Base-by-base conservation (phyloP, 768 basidiomycete species). In the Boletus bicolor region DNA sequence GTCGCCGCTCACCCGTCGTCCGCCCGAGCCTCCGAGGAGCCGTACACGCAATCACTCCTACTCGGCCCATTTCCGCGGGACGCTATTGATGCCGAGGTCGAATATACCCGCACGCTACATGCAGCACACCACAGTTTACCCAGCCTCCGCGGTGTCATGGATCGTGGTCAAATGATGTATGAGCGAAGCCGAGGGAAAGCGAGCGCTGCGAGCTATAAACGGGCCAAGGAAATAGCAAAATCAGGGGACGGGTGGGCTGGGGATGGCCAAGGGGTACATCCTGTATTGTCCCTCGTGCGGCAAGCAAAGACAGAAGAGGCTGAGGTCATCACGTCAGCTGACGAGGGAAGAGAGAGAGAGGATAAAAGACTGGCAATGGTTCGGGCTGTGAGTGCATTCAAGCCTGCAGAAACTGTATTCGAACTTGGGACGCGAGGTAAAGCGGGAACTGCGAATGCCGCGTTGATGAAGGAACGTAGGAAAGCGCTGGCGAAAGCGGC, bases 131-230 rank as follows among this genome's bases (percentile, higher is more conserved):
- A 84, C 59, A 79, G 80, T 11, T 79, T 98, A 26, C 75, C 81
- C 10, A 74, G 79, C 42, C 73, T 96, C 30, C 79, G 88, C 21
- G 84, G 85, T 5, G 91, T 98, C 55, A 95, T 96, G 85, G 79
- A 79, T 57, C 85, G 91, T 49, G 95, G 94, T 0, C 93, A 98
- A 60, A 75, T 80, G 2, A 89, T 98, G 91, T 98, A 96, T 69
- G 94, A 98, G 65, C 85, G 93, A 34, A 92, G 91, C 58, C 87
- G 92, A 69, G 89, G 89, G 21, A 97, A 95, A 67, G 95, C 96
- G 17, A 89, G 86, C 64, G 80, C 82, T 15, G 85, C 86, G 53
- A 89, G 88, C 65, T 92, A 98, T 73, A 84, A 86, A 60, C 84
- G 94, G 6, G 89, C 95, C 14, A 98, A 98, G 66, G 87, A 86